Conservation (phyloP, 495 filamentous ascomycete genomes). For the Aspergillus coremiiformis region DNA sequence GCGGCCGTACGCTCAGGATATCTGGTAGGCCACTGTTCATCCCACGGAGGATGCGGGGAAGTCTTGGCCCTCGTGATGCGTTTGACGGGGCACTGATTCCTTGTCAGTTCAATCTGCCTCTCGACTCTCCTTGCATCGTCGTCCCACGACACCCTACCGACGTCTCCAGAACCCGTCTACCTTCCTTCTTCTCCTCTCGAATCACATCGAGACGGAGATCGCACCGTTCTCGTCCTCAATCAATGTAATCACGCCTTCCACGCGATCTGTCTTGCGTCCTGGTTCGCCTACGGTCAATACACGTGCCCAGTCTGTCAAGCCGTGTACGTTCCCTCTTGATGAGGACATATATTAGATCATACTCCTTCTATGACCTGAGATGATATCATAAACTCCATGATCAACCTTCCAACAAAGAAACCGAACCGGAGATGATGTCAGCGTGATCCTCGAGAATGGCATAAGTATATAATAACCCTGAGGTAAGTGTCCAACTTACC, state of each 20-base stretch:
- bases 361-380: too few species aligned
- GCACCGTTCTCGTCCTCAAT: slow-evolving; percentile 18
- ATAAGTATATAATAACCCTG: too few species aligned
- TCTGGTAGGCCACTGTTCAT: too few species aligned
- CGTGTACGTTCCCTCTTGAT: slow-evolving; percentile 20
- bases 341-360: too few species aligned
- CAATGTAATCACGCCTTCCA: slow-evolving; percentile 33
- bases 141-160: slow-evolving; percentile 1
- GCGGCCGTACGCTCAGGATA: slow-evolving; percentile 19
- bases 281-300: slow-evolving; percentile 29
- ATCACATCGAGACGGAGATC: background rate
- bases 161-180: background rate
- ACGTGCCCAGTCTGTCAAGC: slow-evolving; percentile 31
- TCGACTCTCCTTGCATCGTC: background rate
- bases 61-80: slow-evolving; percentile 25
- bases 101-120: slow-evolving; percentile 17
- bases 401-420: too few species aligned
- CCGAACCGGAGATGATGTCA: too few species aligned
- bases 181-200: background rate
- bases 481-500: too few species aligned
- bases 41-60: background rate
- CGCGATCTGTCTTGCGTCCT: slow-evolving; percentile 24
- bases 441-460: too few species aligned
- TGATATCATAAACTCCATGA: too few species aligned
- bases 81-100: slow-evolving; percentile 21